Base-by-base conservation (phyloP, 2,329 filamentous ascomycete genomes). In the Cryphonectria japonica region DNA sequence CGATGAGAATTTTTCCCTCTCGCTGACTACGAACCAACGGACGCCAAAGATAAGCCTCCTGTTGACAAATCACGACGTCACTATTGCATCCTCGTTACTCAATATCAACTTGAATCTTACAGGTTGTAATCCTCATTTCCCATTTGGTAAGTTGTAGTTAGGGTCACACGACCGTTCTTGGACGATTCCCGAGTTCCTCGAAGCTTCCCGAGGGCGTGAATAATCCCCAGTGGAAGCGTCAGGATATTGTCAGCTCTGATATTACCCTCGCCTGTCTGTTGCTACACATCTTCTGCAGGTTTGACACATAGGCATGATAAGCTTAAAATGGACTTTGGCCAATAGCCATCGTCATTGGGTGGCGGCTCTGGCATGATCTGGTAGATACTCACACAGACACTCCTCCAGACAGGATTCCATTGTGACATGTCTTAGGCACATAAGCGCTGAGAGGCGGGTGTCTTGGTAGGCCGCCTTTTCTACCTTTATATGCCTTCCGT, bases 291-390 rank as follows among this genome's bases (percentile, higher is more conserved):
- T 60, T 2, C 34, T 37, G 32, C 57, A 60, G 57, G 19, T 34
- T 37, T 61, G 59, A 61, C 59, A 61, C 34, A 61, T 61, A 39
- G 16, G 9, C 22, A n/a, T 61, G 34, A 61, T 29, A 34, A 37
- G 32, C 34, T 37, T 37, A 61, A 37, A 39, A 32, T 19, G 4
- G 29, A 39, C 32, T 32, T 39, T 32, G 29, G 26, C 59, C 59
- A 61, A 39, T n/a, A n/a, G 3, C 19, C 19, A 39, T 61, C 34
- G 13, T 6, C 7, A 5, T 39, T 8, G 29, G 14, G 22, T 39
- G 32, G 39, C 2, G 59, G 19, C 59, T 13, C 1, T n/a, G 6
- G 19, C 22, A 26, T 61, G 2, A 9, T 34, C 7, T 39, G 32
- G 7, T 34, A 29, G 29, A 32, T 59, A 32, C 54, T 59, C 29